Conservation (phyloP, 805 yeast genomes). For the Scheffersomyces amazonensis region DNA sequence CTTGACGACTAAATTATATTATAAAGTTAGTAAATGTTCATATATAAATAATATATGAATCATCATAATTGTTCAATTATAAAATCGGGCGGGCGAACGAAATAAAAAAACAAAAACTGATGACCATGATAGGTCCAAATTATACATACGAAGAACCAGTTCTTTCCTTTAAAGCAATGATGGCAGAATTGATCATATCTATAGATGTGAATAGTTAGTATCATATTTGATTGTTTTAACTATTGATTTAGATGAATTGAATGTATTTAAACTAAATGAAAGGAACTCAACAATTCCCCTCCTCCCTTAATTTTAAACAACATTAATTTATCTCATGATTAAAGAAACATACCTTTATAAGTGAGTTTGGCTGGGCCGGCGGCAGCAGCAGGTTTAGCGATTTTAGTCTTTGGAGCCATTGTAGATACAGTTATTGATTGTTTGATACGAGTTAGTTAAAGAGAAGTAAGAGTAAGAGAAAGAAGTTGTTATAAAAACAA, state of each 20-base stretch:
- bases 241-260: neutral
- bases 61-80: no score
- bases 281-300: no score
- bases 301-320: no score
- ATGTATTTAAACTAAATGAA: no score
- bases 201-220: constrained; percentile 7
- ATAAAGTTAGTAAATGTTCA: constrained; percentile 10
- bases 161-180: constrained; percentile 70
- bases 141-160: constrained; percentile 68
- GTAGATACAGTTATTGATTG: constrained; percentile 3
- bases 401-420: constrained; percentile 38
- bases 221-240: neutral
- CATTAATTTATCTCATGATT: no score
- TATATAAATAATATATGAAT: no score
- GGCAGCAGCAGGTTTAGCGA: constrained; percentile 17
- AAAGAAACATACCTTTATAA: constrained; percentile 46
- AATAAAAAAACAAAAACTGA: no score
- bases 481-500: neutral
- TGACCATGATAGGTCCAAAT: no score
- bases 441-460: neutral
- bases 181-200: constrained; percentile 69
- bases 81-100: no score
- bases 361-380: constrained; percentile 32
- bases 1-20: constrained; percentile 61
- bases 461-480: neutral